These are phyloP conservation scores for Aspergillus sp. DNA, from an alignment of 2,329 filamentous ascomycete genomes.

Conservation along the genomic window DNA sequence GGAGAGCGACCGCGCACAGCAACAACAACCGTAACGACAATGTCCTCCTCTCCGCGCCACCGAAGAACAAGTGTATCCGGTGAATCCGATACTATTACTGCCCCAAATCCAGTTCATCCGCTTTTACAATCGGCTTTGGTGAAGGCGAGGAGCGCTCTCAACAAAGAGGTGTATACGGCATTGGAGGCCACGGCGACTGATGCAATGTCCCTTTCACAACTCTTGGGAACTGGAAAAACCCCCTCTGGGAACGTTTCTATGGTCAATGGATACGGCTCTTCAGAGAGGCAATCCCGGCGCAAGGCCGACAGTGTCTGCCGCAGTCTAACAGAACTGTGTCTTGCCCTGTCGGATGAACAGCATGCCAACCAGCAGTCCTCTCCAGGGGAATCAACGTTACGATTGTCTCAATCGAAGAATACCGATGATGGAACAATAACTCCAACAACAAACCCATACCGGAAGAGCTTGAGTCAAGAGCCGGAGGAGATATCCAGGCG, in stretches of 20 bases:
- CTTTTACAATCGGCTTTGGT: constrained; percentile 76
- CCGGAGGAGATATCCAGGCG: constrained; percentile 31
- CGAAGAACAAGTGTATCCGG: constrained; percentile 49
- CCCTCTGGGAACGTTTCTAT: constrained; percentile 45
- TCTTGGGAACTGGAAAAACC: constrained; percentile 73
- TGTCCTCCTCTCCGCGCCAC: constrained; percentile 85
- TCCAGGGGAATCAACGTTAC: constrained; percentile 27
- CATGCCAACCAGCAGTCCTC: constrained; percentile 30
- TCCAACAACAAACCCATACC: constrained; percentile 32
- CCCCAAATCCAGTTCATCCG: constrained; percentile 64
- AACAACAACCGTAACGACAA: constrained; percentile 84
- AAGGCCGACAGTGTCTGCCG: constrained; percentile 93
- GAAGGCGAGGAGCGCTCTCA: constrained; percentile 72
- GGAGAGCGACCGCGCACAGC: constrained; percentile 86
- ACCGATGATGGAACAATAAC: constrained; percentile 27
- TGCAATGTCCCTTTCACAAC: constrained; percentile 72
- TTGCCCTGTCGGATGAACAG: constrained; percentile 71
- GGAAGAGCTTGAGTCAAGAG: constrained; percentile 41
- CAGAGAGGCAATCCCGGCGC: constrained; percentile 81
- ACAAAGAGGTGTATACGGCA: constrained; percentile 70
- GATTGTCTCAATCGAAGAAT: constrained; percentile 22
- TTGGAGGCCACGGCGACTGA: constrained; percentile 81
- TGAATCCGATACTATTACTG: constrained; percentile 37
- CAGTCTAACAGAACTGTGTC: constrained; percentile 86
- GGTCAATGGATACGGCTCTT: constrained; percentile 42